These are phyloP conservation scores for Aspergillus novofumigatus DNA, from an alignment of 2,329 filamentous ascomycete genomes.

Conservation along the genomic window DNA sequence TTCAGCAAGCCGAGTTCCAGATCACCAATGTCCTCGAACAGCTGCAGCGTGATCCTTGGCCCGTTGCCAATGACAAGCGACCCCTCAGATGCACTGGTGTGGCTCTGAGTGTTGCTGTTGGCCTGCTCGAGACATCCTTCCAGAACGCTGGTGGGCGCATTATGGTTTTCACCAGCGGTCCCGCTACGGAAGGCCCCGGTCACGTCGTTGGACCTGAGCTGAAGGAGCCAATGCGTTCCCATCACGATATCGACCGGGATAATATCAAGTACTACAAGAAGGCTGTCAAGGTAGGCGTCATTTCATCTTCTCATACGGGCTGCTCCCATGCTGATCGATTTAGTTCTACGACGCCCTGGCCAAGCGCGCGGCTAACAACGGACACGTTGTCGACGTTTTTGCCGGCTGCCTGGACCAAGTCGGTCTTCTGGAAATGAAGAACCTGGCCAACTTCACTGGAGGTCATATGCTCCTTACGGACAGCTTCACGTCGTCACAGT, in stretches of 20 bases:
- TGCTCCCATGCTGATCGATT: conserved; percentile 15
- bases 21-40: conserved; percentile 94
- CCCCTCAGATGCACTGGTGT: conserved; percentile 90
- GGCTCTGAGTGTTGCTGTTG: conserved; percentile 90
- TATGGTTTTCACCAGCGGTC: conserved; percentile 94
- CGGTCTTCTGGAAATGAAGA: conserved; percentile 96
- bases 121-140: conserved; percentile 89
- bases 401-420: conserved; percentile 97
- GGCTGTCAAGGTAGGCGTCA: conserved; percentile 72
- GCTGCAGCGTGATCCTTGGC: conserved; percentile 95
- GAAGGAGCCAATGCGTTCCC: conserved; percentile 92
- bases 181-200: conserved; percentile 91
- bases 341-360: conserved; percentile 93
- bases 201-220: conserved; percentile 96
- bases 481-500: conserved; percentile 98
- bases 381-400: conserved; percentile 96
- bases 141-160: conserved; percentile 92
- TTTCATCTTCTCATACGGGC: not conserved
- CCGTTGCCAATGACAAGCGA: conserved; percentile 87
- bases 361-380: conserved; percentile 92
- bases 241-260: conserved; percentile 97
- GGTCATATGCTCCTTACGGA: conserved; percentile 98
- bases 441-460: conserved; percentile 89
- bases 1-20: conserved; percentile 94
- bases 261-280: conserved; percentile 99